Percentiles rank a stretch among this genome's conserved stretches.
Evolutionary conservation across 1,284 basidiomycete genomes (phyloP).

Genomic region (Xanthoconium separans): DNA sequence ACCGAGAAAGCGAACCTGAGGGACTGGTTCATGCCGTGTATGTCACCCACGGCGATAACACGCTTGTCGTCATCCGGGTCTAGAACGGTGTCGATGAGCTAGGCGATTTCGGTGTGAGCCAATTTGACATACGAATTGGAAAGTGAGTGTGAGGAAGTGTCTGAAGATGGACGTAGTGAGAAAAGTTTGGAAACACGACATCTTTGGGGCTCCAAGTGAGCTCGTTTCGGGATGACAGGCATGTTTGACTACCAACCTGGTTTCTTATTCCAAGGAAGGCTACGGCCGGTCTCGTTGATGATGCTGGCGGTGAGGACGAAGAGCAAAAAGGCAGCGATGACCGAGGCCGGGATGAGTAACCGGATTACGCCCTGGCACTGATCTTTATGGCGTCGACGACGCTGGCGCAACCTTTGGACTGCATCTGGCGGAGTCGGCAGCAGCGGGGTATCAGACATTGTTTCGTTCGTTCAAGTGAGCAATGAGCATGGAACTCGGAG

Average conservation of each 20-base stretch:
- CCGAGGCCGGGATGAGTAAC: constrained; percentile 16
- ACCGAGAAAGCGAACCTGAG: constrained; percentile 52
- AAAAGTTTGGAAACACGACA: constrained; percentile 53
- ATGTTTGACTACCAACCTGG: constrained; percentile 22
- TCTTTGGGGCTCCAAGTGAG: constrained; percentile 16
- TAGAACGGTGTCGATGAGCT: constrained; percentile 20
- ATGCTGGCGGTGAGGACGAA: constrained; percentile 40
- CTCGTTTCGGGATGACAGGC: background rate
- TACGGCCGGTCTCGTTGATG: constrained; percentile 8
- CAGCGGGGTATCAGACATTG: constrained; percentile 16
- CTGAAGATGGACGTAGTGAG: constrained; percentile 42
- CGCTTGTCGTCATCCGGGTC: constrained; percentile 51
- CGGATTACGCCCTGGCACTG: background rate
- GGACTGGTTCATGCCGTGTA: constrained; percentile 76
- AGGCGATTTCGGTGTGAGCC: background rate
- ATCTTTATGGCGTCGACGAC: background rate
- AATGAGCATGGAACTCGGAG: no score
- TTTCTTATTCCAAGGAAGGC: constrained; percentile 15
- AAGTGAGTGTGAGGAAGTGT: constrained; percentile 49
- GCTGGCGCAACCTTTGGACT: constrained; percentile 1
- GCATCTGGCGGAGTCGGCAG: constrained; percentile 1
- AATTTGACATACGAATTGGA: constrained; percentile 45
- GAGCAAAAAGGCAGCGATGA: constrained; percentile 42
- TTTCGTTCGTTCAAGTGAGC: background rate
- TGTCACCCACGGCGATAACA: constrained; percentile 76